phyloP scores from a whole-genome alignment of 2,329 filamentous ascomycete genomes.

The Penicillium aurantiogriseum region DNA sequence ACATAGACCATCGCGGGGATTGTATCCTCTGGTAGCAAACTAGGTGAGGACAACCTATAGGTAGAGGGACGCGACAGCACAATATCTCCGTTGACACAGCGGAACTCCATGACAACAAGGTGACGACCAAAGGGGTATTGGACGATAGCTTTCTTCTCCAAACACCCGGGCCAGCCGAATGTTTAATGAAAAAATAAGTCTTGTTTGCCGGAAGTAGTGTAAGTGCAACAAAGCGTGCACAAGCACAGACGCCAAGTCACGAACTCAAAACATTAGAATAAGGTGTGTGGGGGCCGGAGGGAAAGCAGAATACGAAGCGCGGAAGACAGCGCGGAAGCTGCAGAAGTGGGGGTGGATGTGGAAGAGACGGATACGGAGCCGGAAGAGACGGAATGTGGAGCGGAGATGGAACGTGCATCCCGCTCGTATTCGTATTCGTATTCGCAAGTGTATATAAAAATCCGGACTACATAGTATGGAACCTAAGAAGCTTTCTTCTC shows the following conservation, averaged over 20 bases:
- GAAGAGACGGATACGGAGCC: no score
- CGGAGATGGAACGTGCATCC: no score
- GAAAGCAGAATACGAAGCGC: no score
- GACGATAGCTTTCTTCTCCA: slow-evolving; percentile 40
- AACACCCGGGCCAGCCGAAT: slow-evolving; percentile 51
- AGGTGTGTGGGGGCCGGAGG: no score
- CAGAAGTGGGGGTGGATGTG: no score
- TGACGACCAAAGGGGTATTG: background rate
- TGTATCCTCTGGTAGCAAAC: background rate
- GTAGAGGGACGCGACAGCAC: background rate
- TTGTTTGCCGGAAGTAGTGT: slow-evolving; percentile 71
- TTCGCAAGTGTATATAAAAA: no score
- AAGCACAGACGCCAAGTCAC: slow-evolving; percentile 65
- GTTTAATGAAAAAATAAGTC: slow-evolving; percentile 57
- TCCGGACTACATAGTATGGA: background rate
- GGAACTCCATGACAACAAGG: background rate
- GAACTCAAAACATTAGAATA: background rate
- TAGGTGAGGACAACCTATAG: background rate
- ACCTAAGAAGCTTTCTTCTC: slow-evolving; percentile 34
- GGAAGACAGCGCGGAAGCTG: no score
- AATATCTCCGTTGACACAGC: no score
- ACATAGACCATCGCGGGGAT: background rate
- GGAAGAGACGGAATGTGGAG: no score
- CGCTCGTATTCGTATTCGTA: no score
- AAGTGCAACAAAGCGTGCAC: slow-evolving; percentile 63